These are phyloP conservation scores for Yamadazyma aaseri DNA, from an alignment of 1,139 yeast species.

Conservation along the genomic window DNA sequence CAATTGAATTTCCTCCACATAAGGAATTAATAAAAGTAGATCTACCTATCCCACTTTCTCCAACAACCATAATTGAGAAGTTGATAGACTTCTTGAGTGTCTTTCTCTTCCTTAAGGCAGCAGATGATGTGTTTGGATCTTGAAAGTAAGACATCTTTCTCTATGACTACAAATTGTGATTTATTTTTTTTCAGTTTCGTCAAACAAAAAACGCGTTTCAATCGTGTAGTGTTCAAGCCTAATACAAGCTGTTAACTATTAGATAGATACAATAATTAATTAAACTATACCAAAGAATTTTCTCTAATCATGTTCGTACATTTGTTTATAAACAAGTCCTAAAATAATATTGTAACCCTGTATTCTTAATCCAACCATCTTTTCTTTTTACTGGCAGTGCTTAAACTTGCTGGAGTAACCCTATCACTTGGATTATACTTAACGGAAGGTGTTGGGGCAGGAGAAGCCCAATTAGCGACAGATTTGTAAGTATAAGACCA, in stretches of 20 bases:
- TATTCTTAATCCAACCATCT: slow-evolving; percentile 35
- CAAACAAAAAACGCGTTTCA: slow-evolving; percentile 1
- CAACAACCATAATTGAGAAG: slow-evolving; percentile 59
- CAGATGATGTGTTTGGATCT: slow-evolving; percentile 23
- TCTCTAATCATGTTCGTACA: no score
- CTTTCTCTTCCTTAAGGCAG: slow-evolving; percentile 56
- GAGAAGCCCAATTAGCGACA: slow-evolving; percentile 61
- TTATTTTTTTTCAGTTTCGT: neutral
- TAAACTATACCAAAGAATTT: no score
- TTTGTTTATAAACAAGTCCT: no score
- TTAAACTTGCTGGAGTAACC: slow-evolving; percentile 38
- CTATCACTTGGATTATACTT: slow-evolving; percentile 42
- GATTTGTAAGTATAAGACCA: slow-evolving; percentile 76
- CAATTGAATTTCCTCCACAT: slow-evolving; percentile 79
- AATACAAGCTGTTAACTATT: no score
- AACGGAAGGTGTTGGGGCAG: slow-evolving; percentile 63
- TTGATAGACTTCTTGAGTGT: slow-evolving; percentile 54
- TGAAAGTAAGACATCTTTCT: slow-evolving; percentile 13
- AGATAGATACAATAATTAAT: no score
- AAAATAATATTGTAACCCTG: no score
- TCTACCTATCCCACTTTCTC: slow-evolving; percentile 62
- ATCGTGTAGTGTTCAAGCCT: neutral
- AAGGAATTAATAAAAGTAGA: slow-evolving; percentile 62
- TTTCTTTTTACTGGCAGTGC: slow-evolving; percentile 34
- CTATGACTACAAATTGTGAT: neutral